phyloP scores from a whole-genome alignment of 148 eudicot species.

The Chenopodium formosanum region DNA sequence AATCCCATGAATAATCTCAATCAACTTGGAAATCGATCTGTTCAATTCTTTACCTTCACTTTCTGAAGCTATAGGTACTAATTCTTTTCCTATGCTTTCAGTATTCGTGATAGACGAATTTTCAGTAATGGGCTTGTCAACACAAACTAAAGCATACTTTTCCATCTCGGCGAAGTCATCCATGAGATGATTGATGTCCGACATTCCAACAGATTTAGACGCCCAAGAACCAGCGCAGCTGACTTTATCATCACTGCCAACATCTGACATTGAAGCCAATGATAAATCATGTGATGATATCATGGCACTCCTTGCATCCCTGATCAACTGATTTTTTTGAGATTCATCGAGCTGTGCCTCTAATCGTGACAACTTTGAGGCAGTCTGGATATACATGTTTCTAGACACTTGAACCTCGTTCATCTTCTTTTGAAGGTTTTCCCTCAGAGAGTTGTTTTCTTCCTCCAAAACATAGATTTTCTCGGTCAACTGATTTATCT shows the following conservation, averaged over 20 bases:
- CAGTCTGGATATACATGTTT: constrained; percentile 36
- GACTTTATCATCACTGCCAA: constrained; percentile 74
- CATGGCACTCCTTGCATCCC: constrained; percentile 25
- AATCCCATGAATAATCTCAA: constrained; percentile 66
- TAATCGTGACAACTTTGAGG: constrained; percentile 45
- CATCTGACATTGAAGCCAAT: constrained; percentile 55
- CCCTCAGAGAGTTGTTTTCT: constrained; percentile 61
- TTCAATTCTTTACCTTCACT: not conserved
- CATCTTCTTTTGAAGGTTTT: constrained; percentile 45
- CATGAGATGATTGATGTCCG: constrained; percentile 78
- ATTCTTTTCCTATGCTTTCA: constrained; percentile 25
- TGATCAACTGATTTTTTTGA: constrained; percentile 28
- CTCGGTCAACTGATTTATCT: constrained; percentile 46
- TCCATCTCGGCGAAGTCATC: constrained; percentile 98
- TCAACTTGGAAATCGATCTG: constrained; percentile 38
- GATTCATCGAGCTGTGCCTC: constrained; percentile 50
- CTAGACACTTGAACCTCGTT: constrained; percentile 50
- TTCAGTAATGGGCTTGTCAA: constrained; percentile 45
- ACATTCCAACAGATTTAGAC: constrained; percentile 50
- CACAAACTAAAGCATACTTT: constrained; percentile 69
- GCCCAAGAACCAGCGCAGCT: constrained; percentile 68
- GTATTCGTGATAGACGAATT: constrained; percentile 24
- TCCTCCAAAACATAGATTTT: constrained; percentile 61
- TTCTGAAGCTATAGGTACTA: constrained; percentile 17
- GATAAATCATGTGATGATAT: constrained; percentile 36